Base-by-base conservation (phyloP, 202 grass and related monocot species). In the Carex sylvatica region DNA sequence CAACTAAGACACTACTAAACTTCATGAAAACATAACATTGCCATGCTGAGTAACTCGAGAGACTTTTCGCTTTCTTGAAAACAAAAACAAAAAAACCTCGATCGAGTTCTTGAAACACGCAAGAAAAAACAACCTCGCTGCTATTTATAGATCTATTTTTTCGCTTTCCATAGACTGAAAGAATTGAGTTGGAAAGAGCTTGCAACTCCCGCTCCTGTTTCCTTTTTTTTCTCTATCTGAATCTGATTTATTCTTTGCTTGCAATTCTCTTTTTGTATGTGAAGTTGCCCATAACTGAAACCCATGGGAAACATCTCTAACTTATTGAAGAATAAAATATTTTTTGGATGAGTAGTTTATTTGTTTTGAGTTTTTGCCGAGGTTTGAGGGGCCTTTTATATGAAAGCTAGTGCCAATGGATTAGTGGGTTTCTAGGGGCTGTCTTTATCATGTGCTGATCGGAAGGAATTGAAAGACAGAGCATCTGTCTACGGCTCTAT, bases 281-380 rank as follows among this genome's bases (percentile, higher is more conserved):
- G 88, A 42, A 93, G 74, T 19, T 93, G 91, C 22, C 76, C 91
- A 55, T 91, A 93, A 70, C 84, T 88, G 33, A 86, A 90, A 38
- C 88, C 91, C 51, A 90, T 64, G 58, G 91, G 87, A 5, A 83
- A 52, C 91, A 93, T 93, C 59, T 63, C 44, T 35, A 16, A 51
- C 6, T 35, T 35, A 35, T 8, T 74, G 16, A 65, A 30, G 6
- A 66, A 16, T 28, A 10, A 54, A 31, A 31, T 30, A 30, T 28
- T 52, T 28, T 4, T 52, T 19, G 20, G 36, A 23, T 40, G 19
- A 20, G 26, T 61, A 51, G 30, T 81, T 26, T n/a, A 13, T n/a
- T 18, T 18, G 9, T 80, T 16, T 80, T 16, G 16, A 77, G 16
- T 24, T 35, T 46, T 44, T 70, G 76, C 9, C 9, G 65, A 65